Percentiles rank a stretch among this genome's conserved stretches.
Conservation (phyloP, 257 asterid species). For the Euphrasia confusa region DNA sequence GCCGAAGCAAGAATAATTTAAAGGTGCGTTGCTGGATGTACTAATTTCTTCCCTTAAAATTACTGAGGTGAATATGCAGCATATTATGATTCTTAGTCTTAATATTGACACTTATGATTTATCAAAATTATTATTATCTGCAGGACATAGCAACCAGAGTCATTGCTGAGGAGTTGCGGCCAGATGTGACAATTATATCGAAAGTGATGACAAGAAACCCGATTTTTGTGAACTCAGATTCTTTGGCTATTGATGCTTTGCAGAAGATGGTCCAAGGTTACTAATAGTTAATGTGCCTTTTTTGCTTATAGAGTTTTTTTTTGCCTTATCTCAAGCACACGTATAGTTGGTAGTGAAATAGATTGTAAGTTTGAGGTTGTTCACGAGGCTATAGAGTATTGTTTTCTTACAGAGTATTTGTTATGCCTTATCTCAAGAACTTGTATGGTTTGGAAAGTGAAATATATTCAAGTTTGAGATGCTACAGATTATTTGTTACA, state of each 20-base stretch:
- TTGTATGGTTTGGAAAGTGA: conserved; percentile 17
- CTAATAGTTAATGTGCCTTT: background rate
- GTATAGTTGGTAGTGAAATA: conserved; percentile 15
- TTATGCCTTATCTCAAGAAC: conserved; percentile 12
- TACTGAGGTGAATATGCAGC: conserved; percentile 12
- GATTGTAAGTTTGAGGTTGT: conserved; percentile 3
- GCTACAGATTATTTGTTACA: background rate
- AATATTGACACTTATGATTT: background rate
- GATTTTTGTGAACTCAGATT: conserved; percentile 75
- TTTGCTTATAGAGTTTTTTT: conserved; percentile 6
- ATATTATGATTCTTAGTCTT: background rate
- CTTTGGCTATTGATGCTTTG: conserved; percentile 92
- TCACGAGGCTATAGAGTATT: background rate
- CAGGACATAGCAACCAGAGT: conserved; percentile 95
- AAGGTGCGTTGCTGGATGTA: conserved; percentile 9
- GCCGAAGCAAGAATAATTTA: conserved; percentile 13
- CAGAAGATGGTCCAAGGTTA: conserved; percentile 99
- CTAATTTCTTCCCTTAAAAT: background rate
- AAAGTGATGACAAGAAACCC: conserved; percentile 98
- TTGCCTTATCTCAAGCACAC: conserved; percentile 5
- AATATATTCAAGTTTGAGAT: background rate
- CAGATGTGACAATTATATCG: conserved; percentile 72
- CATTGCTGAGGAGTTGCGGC: conserved; percentile 88
- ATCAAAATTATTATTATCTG: conserved; percentile 12
- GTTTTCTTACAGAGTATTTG: conserved; percentile 4